Conservation (phyloP, 2,329 filamentous ascomycete species). For the Zymoseptoria brevis region DNA sequence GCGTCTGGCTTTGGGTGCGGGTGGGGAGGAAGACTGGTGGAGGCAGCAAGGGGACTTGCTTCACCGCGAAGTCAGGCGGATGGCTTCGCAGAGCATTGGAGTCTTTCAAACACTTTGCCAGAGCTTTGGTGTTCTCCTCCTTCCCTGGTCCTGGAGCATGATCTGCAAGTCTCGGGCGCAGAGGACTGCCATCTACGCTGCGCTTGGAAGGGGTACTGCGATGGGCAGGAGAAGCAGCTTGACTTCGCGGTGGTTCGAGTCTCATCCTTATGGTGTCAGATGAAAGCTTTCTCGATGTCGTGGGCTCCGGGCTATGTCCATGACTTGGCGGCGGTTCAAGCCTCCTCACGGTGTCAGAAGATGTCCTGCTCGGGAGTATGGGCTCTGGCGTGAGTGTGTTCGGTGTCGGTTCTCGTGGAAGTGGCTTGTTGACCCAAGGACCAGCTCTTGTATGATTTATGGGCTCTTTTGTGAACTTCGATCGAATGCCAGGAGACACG, state of each 20-base stretch:
- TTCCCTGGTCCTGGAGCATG: constrained; percentile 3
- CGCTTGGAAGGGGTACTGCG: constrained; percentile 4
- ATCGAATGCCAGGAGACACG: constrained; percentile 8
- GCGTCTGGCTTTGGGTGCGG: constrained; percentile 11
- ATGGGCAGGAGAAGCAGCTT: neutral
- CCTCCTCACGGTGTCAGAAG: constrained; percentile 2
- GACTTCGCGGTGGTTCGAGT: neutral
- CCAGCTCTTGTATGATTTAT: constrained; percentile 7
- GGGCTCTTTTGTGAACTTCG: constrained; percentile 11
- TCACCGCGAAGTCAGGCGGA: constrained; percentile 13
- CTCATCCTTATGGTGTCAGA: neutral
- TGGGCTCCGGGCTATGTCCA: constrained; percentile 8
- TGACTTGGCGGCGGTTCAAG: constrained; percentile 18
- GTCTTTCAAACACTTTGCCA: constrained; percentile 19
- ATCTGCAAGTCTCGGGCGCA: constrained; percentile 12
- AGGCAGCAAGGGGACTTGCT: neutral
- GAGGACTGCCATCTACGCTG: constrained; percentile 3
- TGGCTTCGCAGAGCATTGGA: constrained; percentile 20
- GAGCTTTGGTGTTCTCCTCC: constrained; percentile 12
- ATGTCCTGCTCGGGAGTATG: constrained; percentile 15
- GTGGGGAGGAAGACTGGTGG: neutral
- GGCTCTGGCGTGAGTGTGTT: constrained; percentile 14
- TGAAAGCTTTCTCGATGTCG: neutral
- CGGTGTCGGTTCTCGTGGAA: constrained; percentile 14
- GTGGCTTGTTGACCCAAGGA: constrained; percentile 16